phyloP scores from a whole-genome alignment of 1,284 basidiomycete species.

The Tranzscheliella williamsii region DNA sequence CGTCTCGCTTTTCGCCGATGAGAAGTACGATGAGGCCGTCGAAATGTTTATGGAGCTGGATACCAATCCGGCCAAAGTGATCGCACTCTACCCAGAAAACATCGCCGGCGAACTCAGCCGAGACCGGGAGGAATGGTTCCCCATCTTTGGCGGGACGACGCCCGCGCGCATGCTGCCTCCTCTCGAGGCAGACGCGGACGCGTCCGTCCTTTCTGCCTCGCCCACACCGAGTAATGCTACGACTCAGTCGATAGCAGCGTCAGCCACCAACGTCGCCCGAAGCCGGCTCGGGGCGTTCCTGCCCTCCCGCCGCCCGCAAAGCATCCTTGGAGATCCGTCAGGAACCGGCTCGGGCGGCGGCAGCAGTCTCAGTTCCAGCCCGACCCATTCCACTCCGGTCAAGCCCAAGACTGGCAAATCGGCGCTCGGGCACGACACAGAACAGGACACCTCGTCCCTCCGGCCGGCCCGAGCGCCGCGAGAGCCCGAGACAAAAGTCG shows the following conservation, averaged over 20 bases:
- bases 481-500: constrained; percentile 26
- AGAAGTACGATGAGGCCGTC: constrained; percentile 76
- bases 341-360: background rate
- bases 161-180: constrained; percentile 8
- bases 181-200: constrained; percentile 7
- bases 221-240: constrained; percentile 19
- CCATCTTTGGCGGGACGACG: constrained; percentile 78
- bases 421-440: constrained; percentile 3
- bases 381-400: constrained; percentile 7
- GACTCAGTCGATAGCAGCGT: constrained; percentile 5
- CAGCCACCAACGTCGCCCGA: constrained; percentile 15
- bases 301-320: constrained; percentile 28
- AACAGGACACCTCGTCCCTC: constrained; percentile 25
- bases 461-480: constrained; percentile 20
- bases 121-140: constrained; percentile 75
- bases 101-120: constrained; percentile 79
- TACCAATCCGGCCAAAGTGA: constrained; percentile 88
- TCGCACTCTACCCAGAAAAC: constrained; percentile 81
- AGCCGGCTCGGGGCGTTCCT: constrained; percentile 51
- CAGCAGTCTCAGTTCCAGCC: constrained; percentile 27
- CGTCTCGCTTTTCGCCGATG: constrained; percentile 73
- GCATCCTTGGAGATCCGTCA: constrained; percentile 24
- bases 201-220: background rate
- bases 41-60: constrained; percentile 85
- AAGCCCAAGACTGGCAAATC: constrained; percentile 18